Evolutionary conservation across 805 yeast species (phyloP).

Genomic region (Yarrowia sp.): DNA sequence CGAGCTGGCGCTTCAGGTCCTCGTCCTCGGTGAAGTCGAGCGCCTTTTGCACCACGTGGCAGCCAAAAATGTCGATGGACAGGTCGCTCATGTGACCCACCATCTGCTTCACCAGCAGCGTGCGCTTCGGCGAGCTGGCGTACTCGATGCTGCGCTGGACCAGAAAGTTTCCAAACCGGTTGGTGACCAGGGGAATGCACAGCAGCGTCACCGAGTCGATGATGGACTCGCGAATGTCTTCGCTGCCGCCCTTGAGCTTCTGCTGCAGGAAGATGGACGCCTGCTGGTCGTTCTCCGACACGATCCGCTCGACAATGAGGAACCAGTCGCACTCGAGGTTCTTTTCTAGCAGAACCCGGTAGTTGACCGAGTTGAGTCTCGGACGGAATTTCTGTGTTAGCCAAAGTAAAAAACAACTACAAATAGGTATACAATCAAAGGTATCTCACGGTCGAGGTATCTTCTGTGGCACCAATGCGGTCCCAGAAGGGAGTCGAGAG

Average conservation of each 20-base stretch:
- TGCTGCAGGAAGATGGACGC: constrained; percentile 55
- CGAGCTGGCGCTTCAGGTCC: constrained; percentile 46
- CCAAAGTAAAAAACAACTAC: neutral
- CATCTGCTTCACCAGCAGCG: constrained; percentile 45
- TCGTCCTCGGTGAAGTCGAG: constrained; percentile 49
- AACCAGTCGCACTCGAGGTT: constrained; percentile 48
- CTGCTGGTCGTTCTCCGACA: constrained; percentile 52
- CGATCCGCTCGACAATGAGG: constrained; percentile 49
- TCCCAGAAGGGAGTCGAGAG: constrained; percentile 25
- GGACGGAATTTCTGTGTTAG: constrained; percentile 35
- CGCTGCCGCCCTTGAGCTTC: constrained; percentile 49
- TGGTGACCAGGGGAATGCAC: constrained; percentile 50
- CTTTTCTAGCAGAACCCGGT: constrained; percentile 48
- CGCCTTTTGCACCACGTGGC: constrained; percentile 55
- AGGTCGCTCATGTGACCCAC: constrained; percentile 48
- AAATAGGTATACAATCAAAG: neutral
- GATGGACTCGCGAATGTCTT: constrained; percentile 48
- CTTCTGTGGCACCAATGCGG: constrained; percentile 1
- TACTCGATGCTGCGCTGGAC: constrained; percentile 53
- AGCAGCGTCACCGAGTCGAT: constrained; percentile 47
- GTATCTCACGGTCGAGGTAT: constrained; percentile 14
- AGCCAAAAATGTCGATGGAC: constrained; percentile 52
- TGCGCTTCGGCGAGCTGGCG: constrained; percentile 48
- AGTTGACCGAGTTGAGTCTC: constrained; percentile 43
- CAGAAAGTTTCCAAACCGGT: constrained; percentile 54